Conservation (phyloP, 83 land plant genomes). For the Picea mariana region DNA sequence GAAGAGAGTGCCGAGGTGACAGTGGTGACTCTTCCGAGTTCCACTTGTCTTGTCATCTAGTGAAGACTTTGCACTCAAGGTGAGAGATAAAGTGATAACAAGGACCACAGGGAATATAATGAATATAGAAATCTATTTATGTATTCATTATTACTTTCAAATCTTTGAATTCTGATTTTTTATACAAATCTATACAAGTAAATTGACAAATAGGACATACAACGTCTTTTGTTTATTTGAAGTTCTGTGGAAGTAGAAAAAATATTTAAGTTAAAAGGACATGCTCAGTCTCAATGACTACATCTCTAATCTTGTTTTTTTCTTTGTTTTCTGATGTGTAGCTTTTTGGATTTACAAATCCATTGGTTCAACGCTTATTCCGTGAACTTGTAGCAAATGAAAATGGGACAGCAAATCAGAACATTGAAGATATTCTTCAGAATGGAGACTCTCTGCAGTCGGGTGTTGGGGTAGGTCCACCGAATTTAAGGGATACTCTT, state of each 20-base stretch:
- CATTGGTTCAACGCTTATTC: slow-evolving; percentile 64
- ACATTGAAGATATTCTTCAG: background rate
- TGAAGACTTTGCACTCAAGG: too few relatives aligned
- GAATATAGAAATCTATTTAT: background rate
- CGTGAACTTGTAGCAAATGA: slow-evolving; percentile 59
- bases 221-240: background rate
- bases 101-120: background rate
- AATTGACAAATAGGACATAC: too few relatives aligned
- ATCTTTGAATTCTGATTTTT: background rate
- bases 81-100: too few relatives aligned
- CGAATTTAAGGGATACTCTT: background rate
- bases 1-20: too few relatives aligned
- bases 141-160: background rate
- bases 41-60: too few relatives aligned
- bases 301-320: slow-evolving; percentile 9
- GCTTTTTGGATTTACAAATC: slow-evolving; percentile 82
- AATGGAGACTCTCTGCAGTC: background rate
- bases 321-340: slow-evolving; percentile 25
- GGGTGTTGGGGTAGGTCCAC: background rate
- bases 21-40: too few relatives aligned
- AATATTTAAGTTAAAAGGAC: background rate
- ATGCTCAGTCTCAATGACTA: background rate
- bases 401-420: slow-evolving; percentile 37
- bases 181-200: background rate
- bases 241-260: background rate